Percentiles rank a stretch among this genome's conserved stretches.
These are phyloP conservation scores for Nakaseomyces nivariensis DNA, from an alignment of 1,139 yeast species.

Conservation along the genomic window DNA sequence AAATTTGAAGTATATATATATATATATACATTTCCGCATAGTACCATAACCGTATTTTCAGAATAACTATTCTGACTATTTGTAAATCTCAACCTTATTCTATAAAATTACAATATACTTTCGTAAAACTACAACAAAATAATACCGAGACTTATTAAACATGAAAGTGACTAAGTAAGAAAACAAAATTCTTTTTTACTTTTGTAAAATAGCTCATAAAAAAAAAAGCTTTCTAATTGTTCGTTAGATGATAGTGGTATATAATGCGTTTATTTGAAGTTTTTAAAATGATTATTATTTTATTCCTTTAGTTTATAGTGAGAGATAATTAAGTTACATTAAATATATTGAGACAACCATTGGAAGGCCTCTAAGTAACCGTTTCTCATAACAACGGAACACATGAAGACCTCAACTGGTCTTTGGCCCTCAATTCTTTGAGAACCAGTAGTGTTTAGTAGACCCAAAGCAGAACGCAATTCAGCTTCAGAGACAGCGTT, in stretches of 20 bases:
- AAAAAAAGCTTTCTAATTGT: too few species aligned
- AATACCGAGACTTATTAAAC: too few species aligned
- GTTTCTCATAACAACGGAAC: conserved; percentile 93
- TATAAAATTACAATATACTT: too few species aligned
- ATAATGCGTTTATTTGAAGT: neutral
- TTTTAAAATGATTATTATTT: neutral
- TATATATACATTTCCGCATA: neutral
- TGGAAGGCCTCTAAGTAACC: conserved; percentile 95
- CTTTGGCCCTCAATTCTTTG: conserved; percentile 67
- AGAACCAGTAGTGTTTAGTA: conserved; percentile 82
- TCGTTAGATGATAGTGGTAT: neutral
- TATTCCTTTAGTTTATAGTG: neutral
- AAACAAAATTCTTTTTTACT: too few species aligned
- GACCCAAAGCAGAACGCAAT: conserved; percentile 81
- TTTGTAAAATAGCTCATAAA: too few species aligned
- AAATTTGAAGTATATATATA: conserved; percentile 1
- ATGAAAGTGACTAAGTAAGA: too few species aligned
- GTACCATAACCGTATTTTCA: neutral
- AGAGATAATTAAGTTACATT: conserved; percentile 15
- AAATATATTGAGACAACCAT: conserved; percentile 92
- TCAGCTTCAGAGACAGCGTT: conserved; percentile 93
- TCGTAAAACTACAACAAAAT: too few species aligned
- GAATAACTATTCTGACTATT: neutral
- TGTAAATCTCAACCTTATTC: too few species aligned
- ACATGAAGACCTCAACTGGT: conserved; percentile 95